Conservation (phyloP, 768 basidiomycete genomes). For the Amylocystis lapponica region DNA sequence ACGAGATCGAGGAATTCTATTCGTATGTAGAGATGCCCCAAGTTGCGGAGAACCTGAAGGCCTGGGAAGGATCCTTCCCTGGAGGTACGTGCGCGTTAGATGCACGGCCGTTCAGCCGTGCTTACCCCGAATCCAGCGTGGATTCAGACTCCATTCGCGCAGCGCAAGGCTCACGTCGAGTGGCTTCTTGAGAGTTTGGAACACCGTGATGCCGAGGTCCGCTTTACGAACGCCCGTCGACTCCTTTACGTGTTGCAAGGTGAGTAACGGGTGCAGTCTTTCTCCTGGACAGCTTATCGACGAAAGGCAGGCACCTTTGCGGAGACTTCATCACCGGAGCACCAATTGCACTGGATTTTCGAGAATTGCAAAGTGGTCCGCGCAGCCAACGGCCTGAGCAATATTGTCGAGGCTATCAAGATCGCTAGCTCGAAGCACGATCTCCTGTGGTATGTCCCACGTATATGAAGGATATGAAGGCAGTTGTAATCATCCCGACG, state of each 20-base stretch:
- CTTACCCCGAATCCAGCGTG: slow-evolving; percentile 68
- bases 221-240: slow-evolving; percentile 82
- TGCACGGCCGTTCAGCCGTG: slow-evolving; percentile 7
- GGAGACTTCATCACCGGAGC: slow-evolving; percentile 87
- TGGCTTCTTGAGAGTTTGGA: slow-evolving; percentile 82
- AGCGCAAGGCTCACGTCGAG: slow-evolving; percentile 71
- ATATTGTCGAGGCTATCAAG: slow-evolving; percentile 84
- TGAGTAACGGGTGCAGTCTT: slow-evolving; percentile 23
- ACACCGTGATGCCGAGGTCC: slow-evolving; percentile 75
- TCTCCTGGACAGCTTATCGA: too few species aligned
- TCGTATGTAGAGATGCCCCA: slow-evolving; percentile 94
- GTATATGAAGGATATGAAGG: not conserved
- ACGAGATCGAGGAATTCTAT: slow-evolving; percentile 97
- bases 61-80: slow-evolving; percentile 80
- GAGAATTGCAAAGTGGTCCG: slow-evolving; percentile 89
- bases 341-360: slow-evolving; percentile 94
- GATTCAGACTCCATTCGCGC: slow-evolving; percentile 58
- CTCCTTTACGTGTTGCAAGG: slow-evolving; percentile 93
- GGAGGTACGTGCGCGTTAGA: slow-evolving; percentile 59
- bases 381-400: slow-evolving; percentile 74
- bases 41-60: slow-evolving; percentile 79
- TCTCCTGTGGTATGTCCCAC: slow-evolving; percentile 52
- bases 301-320: slow-evolving; percentile 94
- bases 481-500: not conserved
- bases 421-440: slow-evolving; percentile 87